Base-by-base conservation (phyloP, 352 stramenopile species). In the Stramenopiles sp. region DNA sequence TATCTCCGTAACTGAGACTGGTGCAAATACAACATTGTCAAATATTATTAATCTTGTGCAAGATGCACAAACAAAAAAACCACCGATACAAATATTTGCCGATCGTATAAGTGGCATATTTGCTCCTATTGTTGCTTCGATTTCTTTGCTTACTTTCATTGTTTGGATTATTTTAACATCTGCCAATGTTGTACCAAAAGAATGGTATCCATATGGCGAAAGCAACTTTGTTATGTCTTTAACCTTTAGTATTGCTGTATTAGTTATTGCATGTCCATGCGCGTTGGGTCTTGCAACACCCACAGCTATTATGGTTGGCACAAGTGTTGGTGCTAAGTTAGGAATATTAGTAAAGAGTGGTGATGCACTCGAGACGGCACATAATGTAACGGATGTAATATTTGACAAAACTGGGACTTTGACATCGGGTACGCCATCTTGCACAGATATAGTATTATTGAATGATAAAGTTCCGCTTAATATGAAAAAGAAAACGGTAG, bases 331-430 rank as follows among this genome's bases (percentile, higher is more conserved):
- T 30, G 96, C 97, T 4, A 87, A 90, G 38, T 87, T 97, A 80
- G 97, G 97, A 31, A 92, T 99, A 69, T 86, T 99, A 29, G 98
- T 99, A 86, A 99, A 99, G 84, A 96, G 96, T 31, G 97, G 94
- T 0, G 90, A 94, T 78, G 88, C 92, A 7, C 85, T 98, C 6
- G 91, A 97, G 78, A 85, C 87, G n/a, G 90, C 90, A 7, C 89
- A 95, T 81, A 93, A 92, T 78, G 88, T 98, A 63, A 90, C 95
- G 79, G 92, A 91, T 43, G 93, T 99, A 78, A 83, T 99, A 27
- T 99, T 99, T 83, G 97, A 99, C 86, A 99, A 99, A 87, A 99
- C 97, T 0, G 97, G 97, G 0, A 99, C 96, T n/a, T 83, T 99
- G 7, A 98, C 94, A 0, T 87, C 91, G 20, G 94, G 94, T 4